These are phyloP conservation scores for Trichoderma sp. DNA, from an alignment of 2,329 filamentous ascomycete species.

Conservation along the genomic window DNA sequence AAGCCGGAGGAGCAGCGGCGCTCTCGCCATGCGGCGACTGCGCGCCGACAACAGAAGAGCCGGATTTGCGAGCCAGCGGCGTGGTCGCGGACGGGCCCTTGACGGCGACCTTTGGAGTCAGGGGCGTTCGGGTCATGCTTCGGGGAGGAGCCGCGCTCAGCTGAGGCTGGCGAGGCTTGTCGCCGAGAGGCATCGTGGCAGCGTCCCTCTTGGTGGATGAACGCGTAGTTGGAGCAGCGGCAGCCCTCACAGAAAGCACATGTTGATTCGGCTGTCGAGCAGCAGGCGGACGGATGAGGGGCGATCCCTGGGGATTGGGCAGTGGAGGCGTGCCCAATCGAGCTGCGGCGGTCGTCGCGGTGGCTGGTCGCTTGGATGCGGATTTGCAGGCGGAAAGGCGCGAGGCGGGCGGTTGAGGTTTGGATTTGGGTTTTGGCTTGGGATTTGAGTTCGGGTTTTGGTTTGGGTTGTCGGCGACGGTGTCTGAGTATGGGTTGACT, in stretches of 20 bases:
- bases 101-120: slow-evolving; percentile 56
- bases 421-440: background rate
- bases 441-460: background rate
- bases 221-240: slow-evolving; percentile 19
- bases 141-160: slow-evolving; percentile 61
- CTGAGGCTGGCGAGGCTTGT: slow-evolving; percentile 64
- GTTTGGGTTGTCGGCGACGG: slow-evolving; percentile 4
- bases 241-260: slow-evolving; percentile 23
- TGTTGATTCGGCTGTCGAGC: slow-evolving; percentile 29
- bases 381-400: slow-evolving; percentile 6
- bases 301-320: slow-evolving; percentile 7
- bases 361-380: background rate
- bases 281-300: slow-evolving; percentile 20
- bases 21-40: slow-evolving; percentile 42
- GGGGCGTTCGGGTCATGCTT: slow-evolving; percentile 46
- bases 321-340: slow-evolving; percentile 2
- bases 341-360: background rate
- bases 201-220: slow-evolving; percentile 27
- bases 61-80: slow-evolving; percentile 41
- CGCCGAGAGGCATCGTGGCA: slow-evolving; percentile 46
- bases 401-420: slow-evolving; percentile 2
- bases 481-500: slow-evolving; percentile 18
- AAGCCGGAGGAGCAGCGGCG: slow-evolving; percentile 49
- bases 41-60: slow-evolving; percentile 23
- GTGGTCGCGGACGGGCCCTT: slow-evolving; percentile 41